Conservation (phyloP, 2,329 filamentous ascomycete species). For the Hypoxylon sp. region DNA sequence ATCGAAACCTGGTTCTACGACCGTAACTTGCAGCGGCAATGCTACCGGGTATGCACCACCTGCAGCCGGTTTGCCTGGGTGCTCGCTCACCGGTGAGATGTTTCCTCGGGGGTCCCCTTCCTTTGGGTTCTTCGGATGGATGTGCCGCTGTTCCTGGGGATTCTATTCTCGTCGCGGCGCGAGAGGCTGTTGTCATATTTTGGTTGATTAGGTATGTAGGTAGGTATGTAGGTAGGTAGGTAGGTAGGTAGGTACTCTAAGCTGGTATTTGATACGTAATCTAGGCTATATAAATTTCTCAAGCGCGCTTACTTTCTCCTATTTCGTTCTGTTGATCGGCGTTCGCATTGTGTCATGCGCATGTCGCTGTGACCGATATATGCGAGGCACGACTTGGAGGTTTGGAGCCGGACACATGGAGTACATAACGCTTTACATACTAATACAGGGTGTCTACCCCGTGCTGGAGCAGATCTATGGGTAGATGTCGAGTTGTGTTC, state of each 20-base stretch:
- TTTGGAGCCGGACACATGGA: neutral
- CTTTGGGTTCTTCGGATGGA: slow-evolving; percentile 24
- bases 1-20: slow-evolving; percentile 33
- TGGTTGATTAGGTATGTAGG: too few relatives aligned
- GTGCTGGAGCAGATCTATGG: slow-evolving; percentile 2
- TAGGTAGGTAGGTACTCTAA: too few relatives aligned
- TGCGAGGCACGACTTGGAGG: slow-evolving; percentile 5
- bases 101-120: slow-evolving; percentile 22
- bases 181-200: neutral
- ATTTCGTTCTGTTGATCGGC: too few relatives aligned
- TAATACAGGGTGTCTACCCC: slow-evolving; percentile 2
- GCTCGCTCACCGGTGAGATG: slow-evolving; percentile 32
- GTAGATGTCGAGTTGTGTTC: slow-evolving; percentile 9
- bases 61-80: slow-evolving; percentile 27
- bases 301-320: too few relatives aligned
- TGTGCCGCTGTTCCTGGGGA: slow-evolving; percentile 32
- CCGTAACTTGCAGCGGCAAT: slow-evolving; percentile 33
- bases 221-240: too few relatives aligned
- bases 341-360: slow-evolving; percentile 1
- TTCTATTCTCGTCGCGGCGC: too few relatives aligned
- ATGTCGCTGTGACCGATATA: neutral
- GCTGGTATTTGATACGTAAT: too few relatives aligned
- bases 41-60: slow-evolving; percentile 35
- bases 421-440: slow-evolving; percentile 3
- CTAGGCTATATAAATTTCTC: too few relatives aligned